Evolutionary conservation across 106 monocot species (phyloP).

Genomic region (Dendrobium catenatum): DNA sequence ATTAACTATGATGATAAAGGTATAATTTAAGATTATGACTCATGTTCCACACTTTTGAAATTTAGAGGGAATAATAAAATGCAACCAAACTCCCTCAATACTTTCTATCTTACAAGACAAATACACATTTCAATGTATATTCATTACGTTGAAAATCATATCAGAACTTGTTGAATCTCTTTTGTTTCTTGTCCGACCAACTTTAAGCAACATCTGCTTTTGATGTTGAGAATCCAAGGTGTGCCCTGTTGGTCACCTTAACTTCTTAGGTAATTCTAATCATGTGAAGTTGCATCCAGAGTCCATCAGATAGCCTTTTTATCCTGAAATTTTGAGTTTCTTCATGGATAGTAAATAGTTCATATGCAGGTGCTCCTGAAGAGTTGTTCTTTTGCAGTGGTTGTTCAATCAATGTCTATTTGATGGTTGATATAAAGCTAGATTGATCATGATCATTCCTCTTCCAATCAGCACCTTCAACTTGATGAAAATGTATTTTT

Average conservation of each 20-base stretch:
- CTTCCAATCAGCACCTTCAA: background rate
- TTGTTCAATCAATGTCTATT: background rate
- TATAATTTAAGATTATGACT: no score
- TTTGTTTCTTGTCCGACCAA: no score
- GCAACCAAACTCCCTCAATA: no score
- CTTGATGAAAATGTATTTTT: background rate
- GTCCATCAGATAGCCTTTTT: background rate
- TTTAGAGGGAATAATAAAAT: no score
- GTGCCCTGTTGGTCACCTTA: background rate
- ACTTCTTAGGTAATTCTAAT: background rate
- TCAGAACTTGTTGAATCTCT: no score
- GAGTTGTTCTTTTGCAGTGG: no score
- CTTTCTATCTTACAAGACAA: no score
- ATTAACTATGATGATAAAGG: no score
- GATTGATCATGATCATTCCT: background rate
- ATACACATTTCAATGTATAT: no score
- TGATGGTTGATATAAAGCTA: constrained; percentile 1
- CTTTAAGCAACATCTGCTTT: background rate
- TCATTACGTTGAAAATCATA: no score
- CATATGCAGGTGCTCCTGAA: background rate
- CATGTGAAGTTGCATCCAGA: background rate
- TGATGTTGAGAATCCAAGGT: background rate
- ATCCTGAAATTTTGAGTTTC: background rate
- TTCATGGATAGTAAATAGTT: background rate
- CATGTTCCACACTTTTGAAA: no score